These are phyloP conservation scores for Mycogone perniciosa DNA, from an alignment of 2,329 filamentous ascomycete genomes.

Conservation along the genomic window DNA sequence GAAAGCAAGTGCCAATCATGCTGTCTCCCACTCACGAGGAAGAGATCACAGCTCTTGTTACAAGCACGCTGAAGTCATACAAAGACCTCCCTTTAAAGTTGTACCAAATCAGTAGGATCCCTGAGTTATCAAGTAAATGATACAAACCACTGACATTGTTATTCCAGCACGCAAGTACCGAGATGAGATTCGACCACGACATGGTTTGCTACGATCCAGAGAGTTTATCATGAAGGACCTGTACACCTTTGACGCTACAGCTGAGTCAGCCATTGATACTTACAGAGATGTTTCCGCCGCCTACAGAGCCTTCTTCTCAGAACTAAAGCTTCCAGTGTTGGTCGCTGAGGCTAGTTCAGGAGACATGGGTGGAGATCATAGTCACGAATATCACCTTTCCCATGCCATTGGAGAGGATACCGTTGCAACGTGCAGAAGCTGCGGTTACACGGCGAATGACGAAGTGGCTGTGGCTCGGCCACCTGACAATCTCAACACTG, in stretches of 20 bases:
- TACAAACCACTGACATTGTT: conserved; percentile 15
- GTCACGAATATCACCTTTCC: conserved; percentile 89
- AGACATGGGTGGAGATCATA: conserved; percentile 89
- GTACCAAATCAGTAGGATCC: conserved; percentile 73
- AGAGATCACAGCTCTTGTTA: conserved; percentile 81
- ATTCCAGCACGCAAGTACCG: conserved; percentile 77
- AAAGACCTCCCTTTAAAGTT: conserved; percentile 78
- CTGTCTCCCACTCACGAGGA: conserved; percentile 94
- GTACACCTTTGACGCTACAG: conserved; percentile 80
- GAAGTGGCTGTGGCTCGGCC: conserved; percentile 59
- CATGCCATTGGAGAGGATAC: conserved; percentile 78
- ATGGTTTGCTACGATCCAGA: conserved; percentile 78
- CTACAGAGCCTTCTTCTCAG: conserved; percentile 72
- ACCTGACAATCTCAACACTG: not conserved
- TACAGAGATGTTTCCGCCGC: conserved; percentile 68
- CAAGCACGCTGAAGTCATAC: conserved; percentile 68
- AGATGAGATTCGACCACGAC: conserved; percentile 82
- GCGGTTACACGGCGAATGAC: conserved; percentile 76
- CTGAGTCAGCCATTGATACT: conserved; percentile 65
- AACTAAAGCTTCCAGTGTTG: conserved; percentile 75
- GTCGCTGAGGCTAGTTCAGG: conserved; percentile 88
- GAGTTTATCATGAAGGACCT: conserved; percentile 99
- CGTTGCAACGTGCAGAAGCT: conserved; percentile 67
- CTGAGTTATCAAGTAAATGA: too few species aligned
- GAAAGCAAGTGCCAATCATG: conserved; percentile 67